Conservation (phyloP, 2,329 filamentous ascomycete species). For the Aspergillus tanneri region DNA sequence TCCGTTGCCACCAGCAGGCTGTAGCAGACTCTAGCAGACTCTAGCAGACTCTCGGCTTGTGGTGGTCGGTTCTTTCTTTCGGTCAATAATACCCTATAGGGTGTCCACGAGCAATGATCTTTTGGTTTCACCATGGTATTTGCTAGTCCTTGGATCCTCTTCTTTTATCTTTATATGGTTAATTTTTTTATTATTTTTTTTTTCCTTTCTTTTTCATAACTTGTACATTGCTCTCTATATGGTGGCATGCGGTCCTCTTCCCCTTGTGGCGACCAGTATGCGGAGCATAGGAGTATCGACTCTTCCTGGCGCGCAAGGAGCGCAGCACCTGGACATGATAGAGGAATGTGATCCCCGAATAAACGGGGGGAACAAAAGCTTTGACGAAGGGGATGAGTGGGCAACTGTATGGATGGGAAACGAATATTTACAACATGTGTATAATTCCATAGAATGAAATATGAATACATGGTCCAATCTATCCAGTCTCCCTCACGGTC, state of each 20-base stretch:
- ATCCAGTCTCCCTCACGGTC: neutral
- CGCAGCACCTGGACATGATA: conserved; percentile 12
- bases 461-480: neutral
- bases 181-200: conserved; percentile 11
- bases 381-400: neutral
- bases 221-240: neutral
- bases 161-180: conserved; percentile 20
- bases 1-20: too few species aligned
- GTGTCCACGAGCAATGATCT: too few species aligned
- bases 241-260: conserved; percentile 3
- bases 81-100: too few species aligned
- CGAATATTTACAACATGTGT: conserved; percentile 8
- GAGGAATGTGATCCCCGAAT: conserved; percentile 5
- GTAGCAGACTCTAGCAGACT: too few species aligned
- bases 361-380: conserved; percentile 5
- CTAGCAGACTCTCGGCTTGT: too few species aligned
- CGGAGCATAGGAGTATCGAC: conserved; percentile 9
- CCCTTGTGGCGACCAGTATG: conserved; percentile 8
- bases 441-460: conserved; percentile 2
- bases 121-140: neutral
- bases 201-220: conserved; percentile 6
- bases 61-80: too few species aligned
- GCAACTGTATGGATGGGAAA: conserved; percentile 1
- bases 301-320: neutral
- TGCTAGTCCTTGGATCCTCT: too few species aligned